Base-by-base conservation (phyloP, 2,329 filamentous ascomycete genomes). In the Bipolaris gigantea region DNA sequence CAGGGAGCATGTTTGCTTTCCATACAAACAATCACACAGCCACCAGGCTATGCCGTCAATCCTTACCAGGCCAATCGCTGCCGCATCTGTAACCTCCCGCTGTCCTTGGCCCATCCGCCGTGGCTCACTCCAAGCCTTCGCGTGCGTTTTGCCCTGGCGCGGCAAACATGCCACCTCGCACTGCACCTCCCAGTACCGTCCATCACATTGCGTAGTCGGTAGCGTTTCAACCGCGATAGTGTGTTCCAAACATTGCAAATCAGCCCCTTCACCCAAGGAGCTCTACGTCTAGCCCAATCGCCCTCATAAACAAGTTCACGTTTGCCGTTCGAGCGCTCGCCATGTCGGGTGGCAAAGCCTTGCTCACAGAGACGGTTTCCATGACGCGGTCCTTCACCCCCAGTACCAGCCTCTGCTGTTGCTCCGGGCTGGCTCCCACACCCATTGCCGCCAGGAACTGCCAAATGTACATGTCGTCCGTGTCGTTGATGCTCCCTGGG, bases 301-400 rank as follows among this genome's bases (percentile, higher is more conserved):
- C 94, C 69, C 92, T 89, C 92, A 99, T 97, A 75, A 99, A 99
- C 51, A 99, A 79, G 73, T 99, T 99, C 63, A 99, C 94, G 70
- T 96, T 96, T 54, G 89, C 88, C 53, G 96, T 80, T 55, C 93
- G 87, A 71, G 90, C 87, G 56, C 86, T 86, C 11, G 89, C 87
- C 86, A 97, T 90, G 53, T 94, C 89, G 15, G 87, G 83, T 16
- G 94, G 93, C 32, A 99, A 81, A 1, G 90, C 93, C 81, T 96
- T 97, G 67, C 90, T 89, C 48, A 96, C 85, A 27, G 84, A 81
- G 10, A 99, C 91, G 0, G 94, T 97, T 72, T 96, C 92, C 85
- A 97, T 95, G 55, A 99, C 94, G 49, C 93, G 88, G 69, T 99
- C 94, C 83, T 97, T 99, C 65, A 99, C 94, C 36, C 92, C 92